phyloP scores from a whole-genome alignment of 83 land plant species.

The Diphasiastrum complanatum region DNA sequence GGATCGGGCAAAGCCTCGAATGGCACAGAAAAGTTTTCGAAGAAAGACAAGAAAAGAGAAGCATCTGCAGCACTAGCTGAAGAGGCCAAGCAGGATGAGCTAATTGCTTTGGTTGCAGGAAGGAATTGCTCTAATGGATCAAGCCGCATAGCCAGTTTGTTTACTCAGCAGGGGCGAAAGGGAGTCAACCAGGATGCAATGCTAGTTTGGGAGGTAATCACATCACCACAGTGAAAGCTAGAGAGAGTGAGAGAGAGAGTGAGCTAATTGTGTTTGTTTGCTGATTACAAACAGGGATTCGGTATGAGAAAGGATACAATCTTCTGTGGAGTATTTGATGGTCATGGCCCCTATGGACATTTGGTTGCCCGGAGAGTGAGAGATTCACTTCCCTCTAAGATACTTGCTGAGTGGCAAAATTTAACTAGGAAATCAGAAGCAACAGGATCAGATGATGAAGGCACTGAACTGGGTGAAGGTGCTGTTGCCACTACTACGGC shows the following conservation, averaged over 20 bases:
- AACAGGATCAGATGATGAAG: neutral
- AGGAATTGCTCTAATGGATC: slow-evolving; percentile 9
- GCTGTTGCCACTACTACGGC: neutral
- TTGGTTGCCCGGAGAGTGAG: no score
- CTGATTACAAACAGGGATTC: neutral
- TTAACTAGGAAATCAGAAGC: slow-evolving; percentile 2
- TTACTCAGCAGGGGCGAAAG: slow-evolving; percentile 10
- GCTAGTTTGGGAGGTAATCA: slow-evolving; percentile 12
- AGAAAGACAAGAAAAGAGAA: neutral
- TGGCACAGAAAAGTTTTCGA: neutral
- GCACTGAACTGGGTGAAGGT: neutral
- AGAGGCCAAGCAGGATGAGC: slow-evolving; percentile 8
- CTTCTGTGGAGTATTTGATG: no score
- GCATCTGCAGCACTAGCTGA: slow-evolving; percentile 1
- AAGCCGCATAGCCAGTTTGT: neutral
- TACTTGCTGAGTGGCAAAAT: neutral
- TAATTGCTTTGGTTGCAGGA: neutral
- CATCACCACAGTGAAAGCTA: neutral
- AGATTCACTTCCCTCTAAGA: no score
- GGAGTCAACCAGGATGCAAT: slow-evolving; percentile 15
- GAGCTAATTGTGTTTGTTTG: neutral
- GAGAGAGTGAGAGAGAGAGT: neutral
- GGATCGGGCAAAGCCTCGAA: no score
- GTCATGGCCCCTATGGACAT: no score
- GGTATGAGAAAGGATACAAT: slow-evolving; percentile 1